A percentile compares a stretch with the other conserved stretches of the same genome.
Evolutionary conservation across 2,329 filamentous ascomycete genomes (phyloP).

Genomic region (Ophiocordyceps camponoti-rufipedis): DNA sequence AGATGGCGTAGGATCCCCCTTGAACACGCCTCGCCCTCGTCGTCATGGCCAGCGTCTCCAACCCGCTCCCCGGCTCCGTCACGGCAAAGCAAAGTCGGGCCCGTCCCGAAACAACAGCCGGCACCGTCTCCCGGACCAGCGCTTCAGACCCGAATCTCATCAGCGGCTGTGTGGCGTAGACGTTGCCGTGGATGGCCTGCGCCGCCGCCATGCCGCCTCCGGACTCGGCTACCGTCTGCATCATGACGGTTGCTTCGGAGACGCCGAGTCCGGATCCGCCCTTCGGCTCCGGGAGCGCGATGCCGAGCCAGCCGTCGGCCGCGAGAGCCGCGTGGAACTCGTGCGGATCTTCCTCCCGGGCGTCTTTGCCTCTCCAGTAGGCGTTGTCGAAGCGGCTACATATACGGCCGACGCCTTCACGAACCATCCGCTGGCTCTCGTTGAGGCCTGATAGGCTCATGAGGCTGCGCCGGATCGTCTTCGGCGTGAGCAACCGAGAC

Average conservation of each 20-base stretch:
- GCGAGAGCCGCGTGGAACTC: slow-evolving; percentile 62
- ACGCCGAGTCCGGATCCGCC: slow-evolving; percentile 63
- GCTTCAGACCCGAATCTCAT: slow-evolving; percentile 51
- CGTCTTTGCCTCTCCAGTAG: slow-evolving; percentile 62
- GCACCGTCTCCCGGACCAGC: slow-evolving; percentile 46
- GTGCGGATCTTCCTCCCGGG: slow-evolving; percentile 49
- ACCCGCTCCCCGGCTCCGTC: slow-evolving; percentile 65
- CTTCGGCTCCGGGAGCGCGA: slow-evolving; percentile 55
- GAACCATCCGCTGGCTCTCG: slow-evolving; percentile 42
- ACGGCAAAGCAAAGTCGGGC: slow-evolving; percentile 67
- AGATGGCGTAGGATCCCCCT: slow-evolving; percentile 43
- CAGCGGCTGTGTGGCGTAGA: slow-evolving; percentile 59
- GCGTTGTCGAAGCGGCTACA: slow-evolving; percentile 54
- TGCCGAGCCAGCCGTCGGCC: slow-evolving; percentile 63
- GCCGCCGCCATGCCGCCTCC: slow-evolving; percentile 63
- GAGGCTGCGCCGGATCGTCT: background rate
- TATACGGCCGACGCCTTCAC: slow-evolving; percentile 49
- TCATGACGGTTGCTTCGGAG: slow-evolving; percentile 71
- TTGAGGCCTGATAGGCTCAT: background rate
- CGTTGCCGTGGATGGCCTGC: slow-evolving; percentile 44
- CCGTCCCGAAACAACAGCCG: slow-evolving; percentile 52
- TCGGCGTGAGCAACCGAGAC: background rate
- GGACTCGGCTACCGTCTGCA: slow-evolving; percentile 63
- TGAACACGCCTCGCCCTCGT: slow-evolving; percentile 32
- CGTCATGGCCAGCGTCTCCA: slow-evolving; percentile 56